Base-by-base conservation (phyloP, 257 asterid species). In the Ajuga chamaepitys region DNA sequence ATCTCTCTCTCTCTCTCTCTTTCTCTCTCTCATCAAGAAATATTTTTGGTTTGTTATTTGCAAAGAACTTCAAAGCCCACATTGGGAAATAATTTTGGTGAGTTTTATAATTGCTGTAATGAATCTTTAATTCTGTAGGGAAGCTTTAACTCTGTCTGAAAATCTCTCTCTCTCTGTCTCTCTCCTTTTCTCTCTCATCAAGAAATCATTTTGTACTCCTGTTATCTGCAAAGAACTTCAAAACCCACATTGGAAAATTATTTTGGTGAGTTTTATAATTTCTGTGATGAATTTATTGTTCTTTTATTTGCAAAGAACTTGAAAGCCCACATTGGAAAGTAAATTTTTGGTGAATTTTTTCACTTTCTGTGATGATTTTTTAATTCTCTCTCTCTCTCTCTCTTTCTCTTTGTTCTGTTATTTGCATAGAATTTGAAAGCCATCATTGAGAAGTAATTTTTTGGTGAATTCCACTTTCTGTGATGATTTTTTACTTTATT, bases 401-500 rank as follows among this genome's bases (percentile, higher is more conserved):
- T n/a, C 53, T 30, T 55, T 10, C 45, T 48, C 32, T 18, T 5
- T 16, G 55, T 25, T 48, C 40, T 11, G 21, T 40, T 20, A 38
- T 57, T n/a, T 12, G n/a, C 14, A 12, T 22, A 58, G 28, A 40
- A 10, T 10, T 38, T 50, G n/a, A 5, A 13, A 20, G 56, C 35
- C n/a, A 60, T 1, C 32, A 12, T 48, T 16, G 34, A 34, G n/a
- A 30, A 32, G 20, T 14, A 16, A 44, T 37, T 25, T 55, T 38
- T n/a, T n/a, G 71, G 81, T 67, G 26, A 66, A 72, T 46, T 64
- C n/a, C n/a, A n/a, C n/a, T n/a, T n/a, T 30, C 11, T 62, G 0
- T 40, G 9, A 26, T 26, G 53, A 17, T 7, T 46, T 56, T 40
- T 38, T 11, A n/a, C 16, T 45, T 13, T 37, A 20, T 12, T 14